Conservation (phyloP, 768 basidiomycete species). For the Rhizopogon rudus region DNA sequence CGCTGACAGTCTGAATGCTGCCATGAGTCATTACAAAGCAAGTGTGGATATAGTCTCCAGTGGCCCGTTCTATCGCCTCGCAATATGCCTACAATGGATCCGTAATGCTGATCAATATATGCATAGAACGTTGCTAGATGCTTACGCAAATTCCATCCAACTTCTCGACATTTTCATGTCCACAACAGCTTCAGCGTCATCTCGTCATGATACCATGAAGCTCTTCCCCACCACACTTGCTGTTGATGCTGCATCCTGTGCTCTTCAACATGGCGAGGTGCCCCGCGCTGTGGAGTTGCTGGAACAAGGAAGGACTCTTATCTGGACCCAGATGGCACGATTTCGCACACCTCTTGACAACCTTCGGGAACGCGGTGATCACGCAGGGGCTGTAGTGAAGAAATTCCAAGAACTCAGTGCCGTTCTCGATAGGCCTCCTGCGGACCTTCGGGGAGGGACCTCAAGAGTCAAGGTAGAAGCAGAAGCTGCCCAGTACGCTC, state of each 20-base stretch:
- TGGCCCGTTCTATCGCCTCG: too few species aligned
- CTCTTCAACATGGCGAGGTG: conserved; percentile 6
- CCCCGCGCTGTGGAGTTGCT: conserved; percentile 24
- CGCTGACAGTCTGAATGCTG: not conserved
- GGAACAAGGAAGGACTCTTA: conserved; percentile 23
- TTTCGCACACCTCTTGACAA: conserved; percentile 14
- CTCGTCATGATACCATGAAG: not conserved
- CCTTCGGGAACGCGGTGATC: not conserved
- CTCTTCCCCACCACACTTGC: conserved; percentile 1
- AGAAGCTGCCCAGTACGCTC: not conserved
- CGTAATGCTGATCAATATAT: not conserved
- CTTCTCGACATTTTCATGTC: conserved; percentile 4
- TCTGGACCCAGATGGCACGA: conserved; percentile 24
- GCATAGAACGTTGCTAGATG: not conserved
- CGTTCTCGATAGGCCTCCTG: not conserved
- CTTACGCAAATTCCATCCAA: not conserved
- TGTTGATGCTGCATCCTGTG: conserved; percentile 13
- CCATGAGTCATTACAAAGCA: not conserved
- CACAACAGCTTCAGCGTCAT: not conserved
- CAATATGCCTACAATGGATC: not conserved
- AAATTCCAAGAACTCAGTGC: not conserved
- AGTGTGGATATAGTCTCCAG: not conserved
- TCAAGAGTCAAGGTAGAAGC: not conserved
- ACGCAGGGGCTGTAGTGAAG: not conserved
- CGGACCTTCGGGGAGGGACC: not conserved